Base-by-base conservation (phyloP, 352 stramenopile genomes). In the Hyaloperonospora brassicae region DNA sequence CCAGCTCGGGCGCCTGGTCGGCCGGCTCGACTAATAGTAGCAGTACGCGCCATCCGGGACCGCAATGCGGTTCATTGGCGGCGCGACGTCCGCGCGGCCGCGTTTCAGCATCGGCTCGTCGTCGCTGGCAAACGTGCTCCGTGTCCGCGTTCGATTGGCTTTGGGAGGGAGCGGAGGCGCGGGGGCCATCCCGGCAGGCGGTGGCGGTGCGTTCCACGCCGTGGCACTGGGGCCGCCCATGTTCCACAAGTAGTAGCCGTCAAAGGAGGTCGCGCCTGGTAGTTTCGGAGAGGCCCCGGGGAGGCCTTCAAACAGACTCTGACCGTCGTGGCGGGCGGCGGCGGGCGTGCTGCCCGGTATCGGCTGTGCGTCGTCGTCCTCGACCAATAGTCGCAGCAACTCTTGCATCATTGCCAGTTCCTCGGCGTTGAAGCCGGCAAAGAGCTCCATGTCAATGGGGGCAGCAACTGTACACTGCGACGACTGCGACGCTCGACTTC, bases 321-420 rank as follows among this genome's bases (percentile, higher is more conserved):
- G 57, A 34, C 23, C 55, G 38, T 65, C 59, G 47, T 57, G 53
- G 47, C 51, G 56, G 46, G 45, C 40, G 12, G 14, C 17, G 17
- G 17, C 17, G 14, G 27, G 8, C 4, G 52, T 22, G 55, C 17
- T 55, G 11, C 44, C 35, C 21, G 63, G 55, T 14, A 51, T 55
- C 21, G 59, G 55, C 25, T 71, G 62, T 39, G 44, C 35, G 34
- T 72, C 64, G 50, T 72, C 64, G 12, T 72, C 64, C 45, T 72
- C 64, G 21, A 72, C 31, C 34, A 72, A 40, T 14, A 72, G 64
- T 34, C 59, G 46, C 41, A 72, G 49, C 39, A 72, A 31, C 30
- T 72, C 64, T n/a, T 72, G 55, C 64, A 72, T 72, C 64, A 72
- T 72, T 41, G 59, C 64, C 35, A 72, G 59, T 47, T 72, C 64